Base-by-base conservation (phyloP, 257 asterid species). In the Rhazya stricta region DNA sequence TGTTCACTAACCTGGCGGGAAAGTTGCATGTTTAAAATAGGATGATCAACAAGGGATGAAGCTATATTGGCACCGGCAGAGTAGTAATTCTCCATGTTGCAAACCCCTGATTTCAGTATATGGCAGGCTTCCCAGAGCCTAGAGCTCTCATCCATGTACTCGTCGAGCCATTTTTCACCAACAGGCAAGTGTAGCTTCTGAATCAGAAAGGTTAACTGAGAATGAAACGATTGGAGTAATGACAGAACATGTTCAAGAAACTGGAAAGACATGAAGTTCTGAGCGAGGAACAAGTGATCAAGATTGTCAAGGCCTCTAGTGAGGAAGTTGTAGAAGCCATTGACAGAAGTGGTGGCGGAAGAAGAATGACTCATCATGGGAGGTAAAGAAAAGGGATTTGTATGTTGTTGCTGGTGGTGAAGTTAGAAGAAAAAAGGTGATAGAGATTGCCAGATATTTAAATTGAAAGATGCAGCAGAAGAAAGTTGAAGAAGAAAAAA, bases 101-200 rank as follows among this genome's bases (percentile, higher is more conserved):
- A 83, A 4, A 89, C 80, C 0, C 89, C 90, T 9, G 91, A 79
- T 81, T 91, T 89, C 32, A 91, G 76, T 18, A 85, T 80, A 36
- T 79, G 89, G 48, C 96, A 86, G 61, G 93, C 91, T 37, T 85
- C 89, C 96, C 96, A 91, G 67, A 91, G 90, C 60, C 93, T 78
- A 25, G 96, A 88, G 80, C 91, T 91, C 58, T 91, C 97, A 46
- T 91, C 97, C 97, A 91, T 91, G 77, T 88, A 91, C 66, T 88
- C 96, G 19, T 91, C 92, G 0, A 91, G 83, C 97, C 97, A 89
- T 82, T 89, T 91, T 29, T 87, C 96, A 1, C 96, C 96, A 7
- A 79, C 91, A 1, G 93, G 93, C 62, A 91, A 78, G 39, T 86
- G 89, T 3, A 91, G 74, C 60, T 84, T 88, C 32, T 86, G 93